Percentiles rank a stretch among this genome's conserved stretches.
Conservation (phyloP, 208 protist species). For the Herpetomonas muscarum region DNA sequence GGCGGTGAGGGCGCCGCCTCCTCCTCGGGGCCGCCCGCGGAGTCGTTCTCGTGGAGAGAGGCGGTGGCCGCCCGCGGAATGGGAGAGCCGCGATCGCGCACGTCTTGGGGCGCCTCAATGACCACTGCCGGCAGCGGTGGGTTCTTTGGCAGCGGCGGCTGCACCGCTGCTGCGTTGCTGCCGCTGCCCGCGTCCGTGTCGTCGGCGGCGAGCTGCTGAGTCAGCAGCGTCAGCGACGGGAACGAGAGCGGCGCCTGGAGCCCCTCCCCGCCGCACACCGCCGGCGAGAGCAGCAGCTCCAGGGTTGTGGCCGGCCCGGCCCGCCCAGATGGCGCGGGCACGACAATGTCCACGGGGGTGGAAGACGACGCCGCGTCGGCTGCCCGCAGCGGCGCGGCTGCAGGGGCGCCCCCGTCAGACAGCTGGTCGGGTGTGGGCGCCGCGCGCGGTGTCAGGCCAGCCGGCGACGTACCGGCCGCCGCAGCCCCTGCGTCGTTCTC, state of each 20-base stretch:
- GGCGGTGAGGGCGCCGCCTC: not conserved
- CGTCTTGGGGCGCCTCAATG: too few relatives aligned
- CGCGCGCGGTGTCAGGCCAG: not conserved
- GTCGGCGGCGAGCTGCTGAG: constrained; percentile 10
- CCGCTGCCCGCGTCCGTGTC: not conserved
- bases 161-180: not conserved
- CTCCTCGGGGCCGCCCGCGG: not conserved
- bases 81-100: too few relatives aligned
- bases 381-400: constrained; percentile 12
- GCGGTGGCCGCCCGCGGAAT: too few relatives aligned
- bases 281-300: too few relatives aligned
- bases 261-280: too few relatives aligned
- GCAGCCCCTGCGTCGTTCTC: constrained; percentile 7
- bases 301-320: too few relatives aligned
- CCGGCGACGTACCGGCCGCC: not conserved
- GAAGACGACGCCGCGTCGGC: too few relatives aligned
- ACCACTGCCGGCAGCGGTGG: too few relatives aligned
- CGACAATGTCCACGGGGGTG: too few relatives aligned
- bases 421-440: not conserved
- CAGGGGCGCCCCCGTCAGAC: constrained; percentile 11
- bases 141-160: not conserved
- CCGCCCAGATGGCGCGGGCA: too few relatives aligned
- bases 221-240: constrained; percentile 13
- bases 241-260: constrained; percentile 15
- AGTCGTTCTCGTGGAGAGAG: too few relatives aligned